Evolutionary conservation across 23 red algal genomes (phyloP).

Genomic region (Gracilaria vermiculophylla): DNA sequence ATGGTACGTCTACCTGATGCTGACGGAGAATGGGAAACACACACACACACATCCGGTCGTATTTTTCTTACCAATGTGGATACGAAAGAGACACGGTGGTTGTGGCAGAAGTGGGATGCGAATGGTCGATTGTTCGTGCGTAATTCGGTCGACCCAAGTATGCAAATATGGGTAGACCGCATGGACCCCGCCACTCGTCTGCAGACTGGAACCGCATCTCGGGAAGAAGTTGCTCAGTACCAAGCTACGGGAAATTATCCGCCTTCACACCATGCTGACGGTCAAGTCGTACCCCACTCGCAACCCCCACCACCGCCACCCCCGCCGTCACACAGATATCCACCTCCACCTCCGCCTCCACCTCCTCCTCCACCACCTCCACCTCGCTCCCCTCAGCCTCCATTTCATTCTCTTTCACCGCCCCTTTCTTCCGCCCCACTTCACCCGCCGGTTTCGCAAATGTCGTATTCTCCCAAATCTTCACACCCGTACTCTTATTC

Average conservation of each 20-base stretch:
- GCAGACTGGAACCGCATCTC: constrained; percentile 33
- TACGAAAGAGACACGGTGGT: constrained; percentile 54
- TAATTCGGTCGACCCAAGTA: constrained; percentile 18
- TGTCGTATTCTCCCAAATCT: not conserved
- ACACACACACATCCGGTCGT: constrained; percentile 55
- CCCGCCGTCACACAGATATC: not conserved
- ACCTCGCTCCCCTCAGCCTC: not conserved
- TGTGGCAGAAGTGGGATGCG: constrained; percentile 70
- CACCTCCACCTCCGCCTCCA: not conserved
- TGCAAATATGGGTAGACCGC: constrained; percentile 52
- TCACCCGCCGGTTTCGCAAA: not conserved
- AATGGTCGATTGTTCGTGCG: constrained; percentile 65
- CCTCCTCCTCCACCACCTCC: constrained; percentile 41
- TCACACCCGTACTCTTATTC: not conserved
- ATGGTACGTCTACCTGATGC: constrained; percentile 57
- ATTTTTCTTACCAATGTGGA: constrained; percentile 44
- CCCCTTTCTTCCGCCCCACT: not conserved
- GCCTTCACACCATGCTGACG: not conserved
- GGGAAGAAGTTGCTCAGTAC: constrained; percentile 13
- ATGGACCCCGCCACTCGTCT: constrained; percentile 15
- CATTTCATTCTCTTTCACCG: constrained; percentile 17
- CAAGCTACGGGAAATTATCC: not conserved
- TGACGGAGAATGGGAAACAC: constrained; percentile 33
- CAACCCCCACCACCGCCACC: not conserved
- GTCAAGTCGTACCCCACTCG: not conserved